Percentiles rank a stretch among this genome's conserved stretches.
Conservation (phyloP, 2,329 filamentous ascomycete genomes). For the Penicillium rolfsii region DNA sequence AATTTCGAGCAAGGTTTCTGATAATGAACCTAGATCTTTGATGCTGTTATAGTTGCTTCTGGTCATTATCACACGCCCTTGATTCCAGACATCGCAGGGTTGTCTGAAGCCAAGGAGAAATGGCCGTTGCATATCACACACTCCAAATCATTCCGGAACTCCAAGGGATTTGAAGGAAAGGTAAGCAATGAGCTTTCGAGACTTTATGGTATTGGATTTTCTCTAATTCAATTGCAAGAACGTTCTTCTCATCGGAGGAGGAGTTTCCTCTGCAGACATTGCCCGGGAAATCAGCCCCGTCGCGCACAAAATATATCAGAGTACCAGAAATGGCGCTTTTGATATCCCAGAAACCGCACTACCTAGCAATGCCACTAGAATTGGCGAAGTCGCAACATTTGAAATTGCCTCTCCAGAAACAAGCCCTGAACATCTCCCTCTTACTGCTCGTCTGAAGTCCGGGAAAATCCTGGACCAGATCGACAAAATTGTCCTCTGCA, state of each 20-base stretch:
- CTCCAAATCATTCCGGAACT: constrained; percentile 56
- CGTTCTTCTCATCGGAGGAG: constrained; percentile 59
- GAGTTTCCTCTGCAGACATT: constrained; percentile 60
- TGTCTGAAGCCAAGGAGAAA: constrained; percentile 50
- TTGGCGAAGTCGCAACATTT: constrained; percentile 58
- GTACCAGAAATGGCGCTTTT: constrained; percentile 63
- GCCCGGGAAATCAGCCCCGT: constrained; percentile 54
- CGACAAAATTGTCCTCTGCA: constrained; percentile 66
- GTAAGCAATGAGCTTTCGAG: constrained; percentile 35
- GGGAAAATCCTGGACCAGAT: constrained; percentile 59
- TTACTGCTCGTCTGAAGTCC: constrained; percentile 57
- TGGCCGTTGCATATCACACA: constrained; percentile 54
- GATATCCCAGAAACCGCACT: constrained; percentile 60
- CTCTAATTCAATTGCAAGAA: constrained; percentile 42
- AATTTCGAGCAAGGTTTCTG: not conserved
- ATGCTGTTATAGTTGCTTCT: constrained; percentile 57
- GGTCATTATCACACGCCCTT: constrained; percentile 59
- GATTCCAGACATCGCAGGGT: constrained; percentile 54
- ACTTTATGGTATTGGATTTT: not conserved
- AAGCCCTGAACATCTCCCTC: constrained; percentile 48
- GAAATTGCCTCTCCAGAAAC: constrained; percentile 26
- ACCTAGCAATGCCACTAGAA: constrained; percentile 56
- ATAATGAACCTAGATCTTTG: constrained; percentile 41
- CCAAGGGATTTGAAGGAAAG: constrained; percentile 56
- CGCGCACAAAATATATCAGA: constrained; percentile 56